Evolutionary conservation across 345 rosid genomes (phyloP).

Genomic region (Gossypium thurberi): DNA sequence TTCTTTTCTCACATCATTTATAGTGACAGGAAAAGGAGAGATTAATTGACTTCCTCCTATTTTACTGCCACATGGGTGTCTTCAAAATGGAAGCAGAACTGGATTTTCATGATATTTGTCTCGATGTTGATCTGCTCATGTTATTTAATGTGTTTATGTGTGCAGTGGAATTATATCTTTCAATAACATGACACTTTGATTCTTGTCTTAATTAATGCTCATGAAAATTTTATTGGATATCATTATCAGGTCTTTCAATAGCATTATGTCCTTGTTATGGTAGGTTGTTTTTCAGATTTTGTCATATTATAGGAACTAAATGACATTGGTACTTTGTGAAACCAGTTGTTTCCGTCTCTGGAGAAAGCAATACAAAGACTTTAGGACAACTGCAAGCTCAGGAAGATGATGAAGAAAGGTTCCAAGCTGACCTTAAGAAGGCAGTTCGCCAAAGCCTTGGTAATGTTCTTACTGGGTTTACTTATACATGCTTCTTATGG

Average conservation of each 20-base stretch:
- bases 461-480: slow-evolving; percentile 25
- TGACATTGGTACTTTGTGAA: slow-evolving; percentile 11
- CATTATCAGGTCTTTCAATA: not conserved
- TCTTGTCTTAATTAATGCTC: not conserved
- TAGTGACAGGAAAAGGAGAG: not conserved
- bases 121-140: not conserved
- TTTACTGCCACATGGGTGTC: not conserved
- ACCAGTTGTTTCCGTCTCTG: slow-evolving; percentile 25
- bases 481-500: not conserved
- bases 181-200: not conserved
- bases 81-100: not conserved
- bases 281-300: not conserved
- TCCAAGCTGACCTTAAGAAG: slow-evolving; percentile 81
- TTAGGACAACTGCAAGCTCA: slow-evolving; percentile 69
- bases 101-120: not conserved
- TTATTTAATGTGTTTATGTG: not conserved
- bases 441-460: slow-evolving; percentile 93
- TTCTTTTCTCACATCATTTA: not conserved
- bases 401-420: slow-evolving; percentile 89
- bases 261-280: not conserved
- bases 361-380: slow-evolving; percentile 54
- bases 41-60: not conserved
- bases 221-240: not conserved
- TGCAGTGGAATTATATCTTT: not conserved
- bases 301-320: slow-evolving; percentile 1